phyloP scores from a whole-genome alignment of 2,329 filamentous ascomycete species.

The Arthrobotrys sinensis region DNA sequence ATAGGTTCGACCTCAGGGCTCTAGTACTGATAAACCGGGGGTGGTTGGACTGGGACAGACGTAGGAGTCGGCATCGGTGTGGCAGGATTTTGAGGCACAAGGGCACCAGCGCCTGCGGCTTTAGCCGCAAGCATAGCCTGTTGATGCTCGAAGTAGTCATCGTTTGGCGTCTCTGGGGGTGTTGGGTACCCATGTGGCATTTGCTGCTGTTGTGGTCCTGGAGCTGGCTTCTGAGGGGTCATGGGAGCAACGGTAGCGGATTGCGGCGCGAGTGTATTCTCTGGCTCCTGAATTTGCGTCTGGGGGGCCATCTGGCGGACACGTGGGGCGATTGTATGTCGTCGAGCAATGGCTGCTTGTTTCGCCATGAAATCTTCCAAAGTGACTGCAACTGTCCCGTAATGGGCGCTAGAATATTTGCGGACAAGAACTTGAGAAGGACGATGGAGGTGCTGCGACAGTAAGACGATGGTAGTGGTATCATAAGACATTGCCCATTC shows the following conservation, averaged over 20 bases:
- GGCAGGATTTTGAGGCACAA: slow-evolving; percentile 62
- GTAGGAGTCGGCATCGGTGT: slow-evolving; percentile 62
- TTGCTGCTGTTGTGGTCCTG: slow-evolving; percentile 69
- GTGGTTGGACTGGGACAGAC: slow-evolving; percentile 58
- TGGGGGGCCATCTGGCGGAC: slow-evolving; percentile 70
- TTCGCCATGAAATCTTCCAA: slow-evolving; percentile 78
- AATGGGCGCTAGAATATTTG: slow-evolving; percentile 78
- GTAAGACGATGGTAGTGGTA: slow-evolving; percentile 72
- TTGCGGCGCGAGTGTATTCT: slow-evolving; percentile 70
- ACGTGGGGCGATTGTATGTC: slow-evolving; percentile 66
- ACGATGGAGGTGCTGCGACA: slow-evolving; percentile 77
- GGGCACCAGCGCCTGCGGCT: slow-evolving; percentile 65
- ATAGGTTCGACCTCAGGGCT: not conserved
- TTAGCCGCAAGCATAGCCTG: slow-evolving; percentile 56
- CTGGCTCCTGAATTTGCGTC: slow-evolving; percentile 71
- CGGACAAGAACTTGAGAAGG: slow-evolving; percentile 78
- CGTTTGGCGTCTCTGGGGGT: slow-evolving; percentile 87
- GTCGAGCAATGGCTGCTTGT: slow-evolving; percentile 73
- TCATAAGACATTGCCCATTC: slow-evolving; percentile 69
- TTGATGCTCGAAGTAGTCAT: slow-evolving; percentile 69
- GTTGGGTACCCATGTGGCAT: slow-evolving; percentile 83
- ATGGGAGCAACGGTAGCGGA: slow-evolving; percentile 76
- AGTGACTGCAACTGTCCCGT: slow-evolving; percentile 76
- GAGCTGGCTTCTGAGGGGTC: slow-evolving; percentile 81
- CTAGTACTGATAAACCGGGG: slow-evolving; percentile 46